Evolutionary conservation across 169 alveolate genomes (phyloP).

Genomic region (Plasmodium vivax): DNA sequence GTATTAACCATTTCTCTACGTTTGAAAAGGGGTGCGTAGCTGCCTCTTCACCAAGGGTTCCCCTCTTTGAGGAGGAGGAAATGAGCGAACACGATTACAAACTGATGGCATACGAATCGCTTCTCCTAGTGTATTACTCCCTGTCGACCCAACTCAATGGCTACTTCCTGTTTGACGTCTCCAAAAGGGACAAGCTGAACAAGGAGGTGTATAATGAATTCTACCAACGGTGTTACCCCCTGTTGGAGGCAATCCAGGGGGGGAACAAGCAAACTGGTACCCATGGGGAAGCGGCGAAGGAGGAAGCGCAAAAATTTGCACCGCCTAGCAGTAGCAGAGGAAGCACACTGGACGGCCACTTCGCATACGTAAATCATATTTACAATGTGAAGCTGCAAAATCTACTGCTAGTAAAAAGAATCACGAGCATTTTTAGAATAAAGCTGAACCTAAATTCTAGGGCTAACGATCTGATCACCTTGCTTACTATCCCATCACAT

Average conservation of each 20-base stretch:
- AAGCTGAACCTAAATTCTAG: constrained; percentile 36
- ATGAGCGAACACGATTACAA: constrained; percentile 45
- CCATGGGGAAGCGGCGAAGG: background rate
- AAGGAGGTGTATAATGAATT: constrained; percentile 4
- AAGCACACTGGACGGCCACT: background rate
- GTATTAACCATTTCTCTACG: constrained; percentile 31
- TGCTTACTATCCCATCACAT: constrained; percentile 60
- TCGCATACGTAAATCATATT: constrained; percentile 29
- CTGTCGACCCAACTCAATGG: constrained; percentile 44
- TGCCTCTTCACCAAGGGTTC: background rate
- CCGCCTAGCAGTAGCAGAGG: background rate
- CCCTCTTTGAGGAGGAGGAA: constrained; percentile 35
- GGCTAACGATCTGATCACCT: constrained; percentile 38
- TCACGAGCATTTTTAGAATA: constrained; percentile 49
- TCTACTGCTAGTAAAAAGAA: constrained; percentile 47
- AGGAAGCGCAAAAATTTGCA: background rate
- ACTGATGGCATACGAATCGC: constrained; percentile 60
- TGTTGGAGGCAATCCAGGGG: background rate
- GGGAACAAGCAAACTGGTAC: background rate
- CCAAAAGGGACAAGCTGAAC: constrained; percentile 2
- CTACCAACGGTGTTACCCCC: background rate
- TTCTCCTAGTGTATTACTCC: constrained; percentile 58
- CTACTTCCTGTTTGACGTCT: constrained; percentile 33
- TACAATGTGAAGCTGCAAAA: constrained; percentile 53
- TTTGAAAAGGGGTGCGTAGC: background rate